A percentile compares a stretch with the other conserved stretches of the same genome.
These are phyloP conservation scores for Quercus berberidifolia DNA, from an alignment of 306 rosid species.

Conservation along the genomic window DNA sequence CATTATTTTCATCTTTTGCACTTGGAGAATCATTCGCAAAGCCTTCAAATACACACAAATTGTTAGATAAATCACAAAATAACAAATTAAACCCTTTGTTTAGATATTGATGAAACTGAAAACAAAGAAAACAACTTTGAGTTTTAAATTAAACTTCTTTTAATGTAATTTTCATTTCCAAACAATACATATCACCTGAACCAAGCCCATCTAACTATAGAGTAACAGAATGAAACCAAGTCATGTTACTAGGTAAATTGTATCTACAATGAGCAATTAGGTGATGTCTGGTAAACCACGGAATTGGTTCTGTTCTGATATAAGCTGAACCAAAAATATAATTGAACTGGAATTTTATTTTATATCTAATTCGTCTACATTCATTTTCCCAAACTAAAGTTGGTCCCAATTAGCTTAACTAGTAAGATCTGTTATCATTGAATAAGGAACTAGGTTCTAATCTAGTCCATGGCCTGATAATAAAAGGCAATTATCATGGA, in stretches of 20 bases:
- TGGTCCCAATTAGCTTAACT: too few species aligned
- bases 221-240: background rate
- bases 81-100: too few species aligned
- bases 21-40: conserved; percentile 47
- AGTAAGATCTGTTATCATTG: too few species aligned
- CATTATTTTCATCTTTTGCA: conserved; percentile 33
- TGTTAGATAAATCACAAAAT: background rate
- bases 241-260: background rate
- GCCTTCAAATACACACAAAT: conserved; percentile 15
- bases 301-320: too few species aligned
- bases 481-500: too few species aligned
- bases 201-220: background rate
- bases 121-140: background rate
- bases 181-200: background rate
- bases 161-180: background rate
- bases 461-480: too few species aligned
- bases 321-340: too few species aligned
- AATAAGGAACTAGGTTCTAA: too few species aligned
- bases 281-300: too few species aligned
- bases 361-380: too few species aligned
- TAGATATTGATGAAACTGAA: background rate
- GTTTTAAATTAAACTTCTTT: background rate
- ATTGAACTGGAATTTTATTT: too few species aligned
- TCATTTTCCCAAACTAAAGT: too few species aligned
- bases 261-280: background rate